phyloP scores from a whole-genome alignment of 306 rosid species.

The Biancaea sappan region DNA sequence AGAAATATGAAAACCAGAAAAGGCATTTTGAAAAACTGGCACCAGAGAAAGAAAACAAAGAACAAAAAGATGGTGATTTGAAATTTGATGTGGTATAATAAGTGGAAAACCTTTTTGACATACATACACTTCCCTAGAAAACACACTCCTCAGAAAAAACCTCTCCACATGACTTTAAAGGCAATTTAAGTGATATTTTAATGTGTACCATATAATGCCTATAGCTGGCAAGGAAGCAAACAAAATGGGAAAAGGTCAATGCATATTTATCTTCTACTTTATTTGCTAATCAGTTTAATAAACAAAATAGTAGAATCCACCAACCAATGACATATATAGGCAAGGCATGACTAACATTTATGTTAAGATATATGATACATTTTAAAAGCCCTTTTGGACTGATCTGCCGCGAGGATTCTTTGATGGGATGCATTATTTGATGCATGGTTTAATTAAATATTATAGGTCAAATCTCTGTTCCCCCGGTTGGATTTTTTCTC shows the following conservation, averaged over 20 bases:
- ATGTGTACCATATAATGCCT: conserved; percentile 40
- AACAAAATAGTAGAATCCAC: conserved; percentile 23
- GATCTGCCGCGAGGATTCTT: conserved; percentile 40
- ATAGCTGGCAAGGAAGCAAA: conserved; percentile 54
- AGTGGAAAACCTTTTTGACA: conserved; percentile 40
- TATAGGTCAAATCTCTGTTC: conserved; percentile 37
- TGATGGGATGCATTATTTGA: conserved; percentile 32
- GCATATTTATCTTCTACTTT: conserved; percentile 31
- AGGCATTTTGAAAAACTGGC: conserved; percentile 10
- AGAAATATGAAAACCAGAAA: background rate
- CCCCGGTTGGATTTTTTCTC: conserved; percentile 54
- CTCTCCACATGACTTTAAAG: conserved; percentile 12
- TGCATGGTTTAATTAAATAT: conserved; percentile 34
- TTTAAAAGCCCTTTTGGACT: conserved; percentile 29
- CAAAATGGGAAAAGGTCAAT: conserved; percentile 56
- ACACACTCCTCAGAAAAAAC: conserved; percentile 30
- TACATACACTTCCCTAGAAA: conserved; percentile 41
- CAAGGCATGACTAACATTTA: conserved; percentile 48
- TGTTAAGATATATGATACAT: conserved; percentile 36
- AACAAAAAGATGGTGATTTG: background rate
- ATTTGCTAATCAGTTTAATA: background rate
- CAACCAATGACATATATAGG: conserved; percentile 20
- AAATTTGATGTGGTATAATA: conserved; percentile 1
- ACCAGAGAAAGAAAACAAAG: conserved; percentile 1
- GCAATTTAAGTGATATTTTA: conserved; percentile 16